Conservation (phyloP, 495 filamentous ascomycete genomes). For the Penicillium arizonense region DNA sequence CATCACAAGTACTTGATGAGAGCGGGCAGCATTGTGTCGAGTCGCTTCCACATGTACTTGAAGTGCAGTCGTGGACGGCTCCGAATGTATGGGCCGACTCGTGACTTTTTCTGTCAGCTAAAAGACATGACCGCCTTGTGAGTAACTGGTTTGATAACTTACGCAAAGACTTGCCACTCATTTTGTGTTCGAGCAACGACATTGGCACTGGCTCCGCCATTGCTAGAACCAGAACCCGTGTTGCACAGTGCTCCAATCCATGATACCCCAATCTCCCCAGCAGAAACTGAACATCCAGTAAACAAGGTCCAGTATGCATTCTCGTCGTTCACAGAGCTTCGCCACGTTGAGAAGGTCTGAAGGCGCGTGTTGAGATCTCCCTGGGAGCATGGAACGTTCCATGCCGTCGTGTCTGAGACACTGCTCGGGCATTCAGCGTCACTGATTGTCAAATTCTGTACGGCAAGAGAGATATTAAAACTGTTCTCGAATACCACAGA, state of each 20-base stretch:
- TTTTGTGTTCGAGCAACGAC: constrained; percentile 76
- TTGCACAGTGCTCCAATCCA: constrained; percentile 85
- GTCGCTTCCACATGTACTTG: constrained; percentile 60
- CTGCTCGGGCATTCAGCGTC: constrained; percentile 63
- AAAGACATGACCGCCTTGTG: not conserved
- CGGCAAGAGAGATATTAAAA: constrained; percentile 85
- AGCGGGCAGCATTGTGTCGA: constrained; percentile 80
- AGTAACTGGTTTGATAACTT: not conserved
- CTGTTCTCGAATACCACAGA: constrained; percentile 77
- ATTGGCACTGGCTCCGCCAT: constrained; percentile 67
- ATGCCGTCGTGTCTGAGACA: constrained; percentile 57
- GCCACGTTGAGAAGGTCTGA: constrained; percentile 77
- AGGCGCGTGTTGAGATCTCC: constrained; percentile 69
- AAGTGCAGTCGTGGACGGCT: constrained; percentile 84
- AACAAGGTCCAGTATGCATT: constrained; percentile 91
- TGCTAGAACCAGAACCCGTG: constrained; percentile 42
- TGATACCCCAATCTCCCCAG: constrained; percentile 76
- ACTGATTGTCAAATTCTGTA: constrained; percentile 75
- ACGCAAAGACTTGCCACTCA: constrained; percentile 91
- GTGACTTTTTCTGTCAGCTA: constrained; percentile 41
- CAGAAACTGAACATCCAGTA: constrained; percentile 70
- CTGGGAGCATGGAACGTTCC: constrained; percentile 69
- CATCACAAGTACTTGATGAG: constrained; percentile 62
- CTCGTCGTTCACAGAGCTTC: constrained; percentile 60
- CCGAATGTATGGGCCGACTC: constrained; percentile 91